phyloP scores from a whole-genome alignment of 805 yeast genomes.

The Brettanomyces anomalus region DNA sequence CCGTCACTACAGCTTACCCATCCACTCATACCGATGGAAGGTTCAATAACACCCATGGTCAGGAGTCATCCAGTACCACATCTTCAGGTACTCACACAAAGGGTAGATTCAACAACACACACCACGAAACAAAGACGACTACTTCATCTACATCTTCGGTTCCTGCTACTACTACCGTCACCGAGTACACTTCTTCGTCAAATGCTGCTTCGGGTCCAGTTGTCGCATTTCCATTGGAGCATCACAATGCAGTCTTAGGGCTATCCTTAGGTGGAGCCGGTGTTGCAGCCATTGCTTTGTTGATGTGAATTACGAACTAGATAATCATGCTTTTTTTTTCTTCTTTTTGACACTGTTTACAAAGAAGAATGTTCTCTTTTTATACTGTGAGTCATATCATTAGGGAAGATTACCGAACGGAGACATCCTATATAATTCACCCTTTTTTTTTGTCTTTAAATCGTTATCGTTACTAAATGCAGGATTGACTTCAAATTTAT shows the following conservation, averaged over 20 bases:
- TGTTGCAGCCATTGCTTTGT: slow-evolving; percentile 13
- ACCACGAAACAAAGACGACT: slow-evolving; percentile 22
- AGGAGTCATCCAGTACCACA: slow-evolving; percentile 22
- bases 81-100: slow-evolving; percentile 33
- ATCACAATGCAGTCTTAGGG: slow-evolving; percentile 17
- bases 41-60: slow-evolving; percentile 41
- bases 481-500: too few species aligned
- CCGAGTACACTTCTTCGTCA: slow-evolving; percentile 6
- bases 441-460: too few species aligned
- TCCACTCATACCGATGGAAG: slow-evolving; percentile 41
- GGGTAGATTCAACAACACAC: slow-evolving; percentile 45
- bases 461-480: too few species aligned
- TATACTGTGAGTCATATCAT: background rate
- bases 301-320: slow-evolving; percentile 7
- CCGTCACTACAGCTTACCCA: slow-evolving; percentile 25
- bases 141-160: slow-evolving; percentile 32
- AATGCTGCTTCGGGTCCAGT: slow-evolving; percentile 13
- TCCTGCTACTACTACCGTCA: slow-evolving; percentile 32
- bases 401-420: background rate
- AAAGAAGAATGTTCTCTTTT: background rate
- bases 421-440: too few species aligned
- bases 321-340: background rate
- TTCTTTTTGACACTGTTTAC: background rate
- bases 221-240: slow-evolving; percentile 10
- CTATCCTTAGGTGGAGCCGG: slow-evolving; percentile 13